Evolutionary conservation across 177 flowering plant genomes (phyloP).

Genomic region (Vitis hybrid): DNA sequence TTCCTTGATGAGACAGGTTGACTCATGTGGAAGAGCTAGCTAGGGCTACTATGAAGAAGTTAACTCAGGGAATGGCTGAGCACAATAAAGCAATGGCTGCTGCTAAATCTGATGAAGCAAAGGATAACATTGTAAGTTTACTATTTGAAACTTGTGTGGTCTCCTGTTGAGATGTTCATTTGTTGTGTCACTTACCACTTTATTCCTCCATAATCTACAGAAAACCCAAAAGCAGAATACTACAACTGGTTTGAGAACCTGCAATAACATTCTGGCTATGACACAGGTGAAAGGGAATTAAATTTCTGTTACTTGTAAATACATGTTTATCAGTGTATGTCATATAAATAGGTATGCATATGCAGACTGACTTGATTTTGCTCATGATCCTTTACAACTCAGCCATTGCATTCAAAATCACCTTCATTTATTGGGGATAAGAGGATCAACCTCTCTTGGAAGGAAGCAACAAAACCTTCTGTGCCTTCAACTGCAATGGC

Average conservation of each 20-base stretch:
- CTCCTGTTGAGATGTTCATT: constrained; percentile 1
- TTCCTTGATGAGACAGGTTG: constrained; percentile 45
- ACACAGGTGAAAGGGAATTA: constrained; percentile 54
- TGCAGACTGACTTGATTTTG: background rate
- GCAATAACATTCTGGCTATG: constrained; percentile 93
- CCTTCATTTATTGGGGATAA: constrained; percentile 88
- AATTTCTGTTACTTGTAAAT: background rate
- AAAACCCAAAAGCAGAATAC: constrained; percentile 77
- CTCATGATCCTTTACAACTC: constrained; percentile 7
- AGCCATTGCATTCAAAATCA: constrained; percentile 79
- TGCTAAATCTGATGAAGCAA: constrained; percentile 83
- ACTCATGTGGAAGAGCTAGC: constrained; percentile 77
- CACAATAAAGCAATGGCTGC: constrained; percentile 84
- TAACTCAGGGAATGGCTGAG: constrained; percentile 89
- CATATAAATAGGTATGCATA: background rate
- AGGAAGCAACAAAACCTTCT: constrained; percentile 60
- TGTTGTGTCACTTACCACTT: constrained; percentile 4
- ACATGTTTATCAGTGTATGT: background rate
- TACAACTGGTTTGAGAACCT: constrained; percentile 79
- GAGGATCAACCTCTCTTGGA: constrained; percentile 82
- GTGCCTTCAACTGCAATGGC: constrained; percentile 33
- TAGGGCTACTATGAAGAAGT: constrained; percentile 73
- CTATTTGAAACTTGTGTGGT: background rate
- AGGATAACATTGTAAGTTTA: constrained; percentile 65
- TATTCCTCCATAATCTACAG: constrained; percentile 40